Evolutionary conservation across 768 basidiomycete genomes (phyloP), one percentile per base, ranked within the genome.

Genomic region (Leccinum incarnatum): DNA sequence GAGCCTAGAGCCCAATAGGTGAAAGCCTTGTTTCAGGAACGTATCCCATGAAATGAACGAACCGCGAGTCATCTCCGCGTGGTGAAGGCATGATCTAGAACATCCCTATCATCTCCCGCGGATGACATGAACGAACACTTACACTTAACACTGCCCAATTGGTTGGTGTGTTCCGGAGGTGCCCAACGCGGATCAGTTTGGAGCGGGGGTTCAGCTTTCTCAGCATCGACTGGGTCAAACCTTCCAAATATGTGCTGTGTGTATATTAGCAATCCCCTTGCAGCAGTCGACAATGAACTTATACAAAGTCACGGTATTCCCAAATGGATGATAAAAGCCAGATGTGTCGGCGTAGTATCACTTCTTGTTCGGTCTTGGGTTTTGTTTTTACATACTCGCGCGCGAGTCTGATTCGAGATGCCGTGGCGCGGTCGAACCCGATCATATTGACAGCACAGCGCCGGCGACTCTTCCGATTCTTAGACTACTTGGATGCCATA

Each of bases 221-320:
- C 48, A 32, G 32, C 32, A 12, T 25, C 9, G 30, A 34, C n/a
- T 34, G 50, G 64, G 15, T 48, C 49, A 19, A 29, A 57, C 46
- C 27, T 67, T 55, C 67, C 57, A 54, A 60, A 60, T 53, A 49
- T 19, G 61, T 58, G 53, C 19, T 45, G 23, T 37, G 30, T 45
- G 45, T 51, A 29, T 42, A 48, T 51, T 55, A 51, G 53, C 48
- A 61, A 57, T 58, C 60, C 30, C 51, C 54, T 57, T 42, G 47
- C 52, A 56, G 9, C 21, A 51, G 55, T 55, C 21, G 32, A 58
- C 53, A 17, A 37, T 15, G 5, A 54, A 46, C 21, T 32, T 30
- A 54, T 48, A 50, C 25, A 50, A 25, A 45, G 32, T 48, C 30
- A 34, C 48, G 11, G 27, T 59, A 47, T 56, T 48, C 23, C 56